Percentiles rank a stretch among this genome's conserved stretches.
Evolutionary conservation across 2,329 filamentous ascomycete genomes (phyloP).

Genomic region (Phaeosphaeriaceae sp.): DNA sequence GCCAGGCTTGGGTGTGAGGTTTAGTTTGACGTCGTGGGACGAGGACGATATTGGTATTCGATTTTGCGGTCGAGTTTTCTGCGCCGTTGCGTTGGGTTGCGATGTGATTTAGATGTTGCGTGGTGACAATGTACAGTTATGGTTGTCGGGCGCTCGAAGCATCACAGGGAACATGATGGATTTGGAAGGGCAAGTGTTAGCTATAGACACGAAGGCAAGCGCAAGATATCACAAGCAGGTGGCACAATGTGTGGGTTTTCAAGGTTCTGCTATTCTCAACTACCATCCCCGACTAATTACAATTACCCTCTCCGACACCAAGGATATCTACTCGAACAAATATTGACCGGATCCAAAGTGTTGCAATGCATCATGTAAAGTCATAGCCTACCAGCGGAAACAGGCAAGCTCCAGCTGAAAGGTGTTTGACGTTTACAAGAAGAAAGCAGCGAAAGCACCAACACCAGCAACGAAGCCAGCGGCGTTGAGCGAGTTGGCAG

Average conservation of each 20-base stretch:
- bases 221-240: conserved; percentile 9
- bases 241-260: conserved; percentile 15
- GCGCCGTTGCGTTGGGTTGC: too few relatives aligned
- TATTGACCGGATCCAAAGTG: conserved; percentile 22
- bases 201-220: not conserved
- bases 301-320: conserved; percentile 35
- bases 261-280: conserved; percentile 27
- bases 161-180: too few relatives aligned
- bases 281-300: conserved; percentile 33
- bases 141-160: too few relatives aligned
- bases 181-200: too few relatives aligned
- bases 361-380: conserved; percentile 47
- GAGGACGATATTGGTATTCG: not conserved
- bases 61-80: too few relatives aligned
- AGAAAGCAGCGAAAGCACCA: conserved; percentile 52
- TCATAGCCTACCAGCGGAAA: conserved; percentile 43
- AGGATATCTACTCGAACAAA: conserved; percentile 35
- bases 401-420: conserved; percentile 35
- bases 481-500: conserved; percentile 45
- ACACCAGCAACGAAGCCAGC: conserved; percentile 49
- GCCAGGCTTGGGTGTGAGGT: not conserved
- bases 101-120: too few relatives aligned
- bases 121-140: too few relatives aligned
- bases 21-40: not conserved
- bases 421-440: conserved; percentile 50